Evolutionary conservation across 768 basidiomycete species (phyloP).

Genomic region (Hericium rajendrae): DNA sequence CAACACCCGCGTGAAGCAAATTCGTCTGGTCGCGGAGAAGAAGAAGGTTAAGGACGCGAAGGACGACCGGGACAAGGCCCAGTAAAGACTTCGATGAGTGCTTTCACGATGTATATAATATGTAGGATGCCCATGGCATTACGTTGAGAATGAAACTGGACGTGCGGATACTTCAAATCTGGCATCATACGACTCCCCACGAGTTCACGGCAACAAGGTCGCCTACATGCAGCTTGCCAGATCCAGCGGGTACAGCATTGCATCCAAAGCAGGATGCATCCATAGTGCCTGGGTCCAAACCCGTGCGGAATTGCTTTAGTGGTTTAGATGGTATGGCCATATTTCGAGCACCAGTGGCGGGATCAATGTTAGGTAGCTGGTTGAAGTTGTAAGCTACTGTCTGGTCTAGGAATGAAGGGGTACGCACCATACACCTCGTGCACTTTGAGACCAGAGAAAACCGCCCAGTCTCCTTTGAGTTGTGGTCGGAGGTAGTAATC

Average conservation of each 20-base stretch:
- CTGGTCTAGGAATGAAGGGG: slow-evolving; percentile 2
- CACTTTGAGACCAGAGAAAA: slow-evolving; percentile 62
- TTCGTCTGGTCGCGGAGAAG: slow-evolving; percentile 35
- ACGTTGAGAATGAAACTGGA: too few relatives aligned
- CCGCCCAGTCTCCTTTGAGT: slow-evolving; percentile 13
- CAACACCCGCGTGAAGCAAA: slow-evolving; percentile 65
- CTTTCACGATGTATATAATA: neutral
- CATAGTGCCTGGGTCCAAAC: slow-evolving; percentile 39
- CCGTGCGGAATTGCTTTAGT: slow-evolving; percentile 61
- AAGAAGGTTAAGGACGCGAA: slow-evolving; percentile 20
- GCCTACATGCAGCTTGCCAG: slow-evolving; percentile 50
- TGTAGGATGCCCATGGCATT: too few relatives aligned
- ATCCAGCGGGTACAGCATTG: slow-evolving; percentile 44
- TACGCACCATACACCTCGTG: slow-evolving; percentile 58
- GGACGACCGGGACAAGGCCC: slow-evolving; percentile 4
- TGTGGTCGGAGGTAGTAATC: slow-evolving; percentile 41
- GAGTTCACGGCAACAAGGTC: slow-evolving; percentile 35
- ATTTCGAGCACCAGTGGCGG: slow-evolving; percentile 55
- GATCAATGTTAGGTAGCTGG: slow-evolving; percentile 67
- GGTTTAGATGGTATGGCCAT: slow-evolving; percentile 69
- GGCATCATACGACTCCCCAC: slow-evolving; percentile 13
- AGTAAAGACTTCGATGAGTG: neutral
- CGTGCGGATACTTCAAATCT: neutral
- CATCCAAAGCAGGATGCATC: slow-evolving; percentile 57
- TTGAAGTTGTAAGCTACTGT: slow-evolving; percentile 1